Base-by-base conservation (phyloP, 2,329 filamentous ascomycete species). In the Fusarium longipes region DNA sequence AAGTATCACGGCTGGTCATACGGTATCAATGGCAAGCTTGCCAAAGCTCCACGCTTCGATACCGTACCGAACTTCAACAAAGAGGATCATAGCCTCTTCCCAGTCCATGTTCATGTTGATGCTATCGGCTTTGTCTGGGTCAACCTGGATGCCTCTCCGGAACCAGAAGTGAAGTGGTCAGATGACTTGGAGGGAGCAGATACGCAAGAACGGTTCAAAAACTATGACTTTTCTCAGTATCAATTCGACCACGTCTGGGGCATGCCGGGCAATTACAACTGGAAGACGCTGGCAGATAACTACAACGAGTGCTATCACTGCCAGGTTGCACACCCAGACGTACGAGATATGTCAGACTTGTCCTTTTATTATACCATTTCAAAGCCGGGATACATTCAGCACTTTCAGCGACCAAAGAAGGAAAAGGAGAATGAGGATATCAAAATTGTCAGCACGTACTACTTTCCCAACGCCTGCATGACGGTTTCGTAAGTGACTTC, bases 1-100 rank as follows among this genome's bases (percentile, higher is more conserved):
- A 83, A 84, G 54, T 89, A 89, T 69, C 87, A 89, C 67, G 86
- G 86, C 38, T 89, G 87, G 87, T 86, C 84, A 2, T 89, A 89
- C 64, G 83, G 86, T 29, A 77, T 86, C 4, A 81, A 79, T 20
- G 87, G 87, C 22, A 83, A 84, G 39, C 78, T 89, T 9, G 82
- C 86, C n/a, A 89, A 88, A 73, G 87, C 87, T 1, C 87, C 87
- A 0, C 82, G 84, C 3, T 89, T 87, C 68, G 81, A 87, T 27
- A 81, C 83, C 29, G 75, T 88, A 2, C 76, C 80, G 4, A 82
- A 82, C 2, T 89, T 89, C 68, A 82, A 87, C 63, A 85, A 82
- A 70, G 77, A 78, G 8, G 75, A 84, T 65, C 87, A 88, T 63
- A 79, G 82, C 9, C 78, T 89, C 0, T 83, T 88, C 60, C 80